Evolutionary conservation across 2,329 filamentous ascomycete genomes (phyloP).

Genomic region (Penicillium sp.): DNA sequence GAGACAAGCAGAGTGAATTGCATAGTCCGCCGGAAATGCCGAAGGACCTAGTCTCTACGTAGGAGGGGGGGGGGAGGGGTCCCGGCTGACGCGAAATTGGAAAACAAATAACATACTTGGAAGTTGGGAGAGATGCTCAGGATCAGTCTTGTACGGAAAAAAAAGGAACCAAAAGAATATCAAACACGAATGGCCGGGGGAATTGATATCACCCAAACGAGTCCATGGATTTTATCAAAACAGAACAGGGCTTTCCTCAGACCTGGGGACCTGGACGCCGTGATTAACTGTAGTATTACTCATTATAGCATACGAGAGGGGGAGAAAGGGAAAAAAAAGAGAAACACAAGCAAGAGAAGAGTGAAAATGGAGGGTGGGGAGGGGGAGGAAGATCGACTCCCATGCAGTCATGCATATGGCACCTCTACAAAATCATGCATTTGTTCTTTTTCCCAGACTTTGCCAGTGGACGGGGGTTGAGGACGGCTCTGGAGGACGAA

Average conservation of each 20-base stretch:
- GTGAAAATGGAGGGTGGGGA: no score
- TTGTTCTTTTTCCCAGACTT: constrained; percentile 42
- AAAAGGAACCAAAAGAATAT: constrained; percentile 5
- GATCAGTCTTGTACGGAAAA: constrained; percentile 3
- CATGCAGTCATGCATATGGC: constrained; percentile 11
- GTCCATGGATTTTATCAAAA: constrained; percentile 24
- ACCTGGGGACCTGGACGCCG: constrained; percentile 28
- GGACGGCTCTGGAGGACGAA: constrained; percentile 36
- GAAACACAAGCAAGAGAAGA: no score
- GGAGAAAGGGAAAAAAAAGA: background rate
- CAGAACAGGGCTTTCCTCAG: constrained; percentile 7
- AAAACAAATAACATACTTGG: background rate
- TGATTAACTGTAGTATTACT: constrained; percentile 34
- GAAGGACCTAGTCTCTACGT: no score
- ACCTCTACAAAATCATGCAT: constrained; percentile 41
- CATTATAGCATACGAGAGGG: constrained; percentile 29
- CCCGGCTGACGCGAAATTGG: no score
- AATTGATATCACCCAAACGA: constrained; percentile 5
- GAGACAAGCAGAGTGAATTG: no score
- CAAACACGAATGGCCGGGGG: constrained; percentile 11
- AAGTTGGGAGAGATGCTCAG: background rate
- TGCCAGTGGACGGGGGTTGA: constrained; percentile 43
- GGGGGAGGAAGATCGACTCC: no score
- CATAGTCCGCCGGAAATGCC: no score
- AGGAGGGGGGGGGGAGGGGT: no score